A percentile compares a stretch with the other conserved stretches of the same genome.
These are phyloP conservation scores for Trichoderma sp. DNA, from an alignment of 2,329 filamentous ascomycete genomes.

Conservation along the genomic window DNA sequence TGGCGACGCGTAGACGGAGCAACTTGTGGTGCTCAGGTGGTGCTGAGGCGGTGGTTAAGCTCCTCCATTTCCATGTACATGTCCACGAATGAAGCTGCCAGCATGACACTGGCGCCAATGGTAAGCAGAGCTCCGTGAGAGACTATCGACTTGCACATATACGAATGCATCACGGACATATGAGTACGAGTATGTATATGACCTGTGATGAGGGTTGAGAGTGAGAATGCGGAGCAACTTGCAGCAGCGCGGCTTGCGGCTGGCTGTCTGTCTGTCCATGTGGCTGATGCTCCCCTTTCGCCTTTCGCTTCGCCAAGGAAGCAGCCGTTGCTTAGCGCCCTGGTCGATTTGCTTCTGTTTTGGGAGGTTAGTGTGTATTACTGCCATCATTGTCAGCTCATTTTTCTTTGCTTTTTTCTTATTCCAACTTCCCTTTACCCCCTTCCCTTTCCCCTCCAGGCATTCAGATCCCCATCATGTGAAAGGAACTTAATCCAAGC, in stretches of 20 bases:
- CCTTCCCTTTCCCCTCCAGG: neutral
- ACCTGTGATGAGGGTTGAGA: neutral
- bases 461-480: slow-evolving; percentile 2
- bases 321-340: neutral
- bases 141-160: neutral
- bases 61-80: neutral
- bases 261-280: neutral
- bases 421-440: neutral
- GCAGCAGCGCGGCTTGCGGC: slow-evolving; percentile 1
- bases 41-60: neutral
- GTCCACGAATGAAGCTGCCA: neutral
- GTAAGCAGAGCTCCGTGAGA: neutral
- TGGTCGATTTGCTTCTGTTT: neutral
- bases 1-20: slow-evolving; percentile 4
- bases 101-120: neutral
- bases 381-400: neutral
- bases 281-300: slow-evolving; percentile 8
- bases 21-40: neutral
- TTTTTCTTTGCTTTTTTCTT: slow-evolving; percentile 1
- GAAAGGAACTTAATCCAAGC: neutral
- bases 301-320: slow-evolving; percentile 2
- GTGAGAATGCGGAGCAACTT: slow-evolving; percentile 5
- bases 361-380: neutral
- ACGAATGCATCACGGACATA: neutral
- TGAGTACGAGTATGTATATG: neutral